Percentiles rank a stretch among this genome's conserved stretches.
phyloP scores from a whole-genome alignment of 371 early-diverging fungal genomes.

The Funneliformis caledonium region DNA sequence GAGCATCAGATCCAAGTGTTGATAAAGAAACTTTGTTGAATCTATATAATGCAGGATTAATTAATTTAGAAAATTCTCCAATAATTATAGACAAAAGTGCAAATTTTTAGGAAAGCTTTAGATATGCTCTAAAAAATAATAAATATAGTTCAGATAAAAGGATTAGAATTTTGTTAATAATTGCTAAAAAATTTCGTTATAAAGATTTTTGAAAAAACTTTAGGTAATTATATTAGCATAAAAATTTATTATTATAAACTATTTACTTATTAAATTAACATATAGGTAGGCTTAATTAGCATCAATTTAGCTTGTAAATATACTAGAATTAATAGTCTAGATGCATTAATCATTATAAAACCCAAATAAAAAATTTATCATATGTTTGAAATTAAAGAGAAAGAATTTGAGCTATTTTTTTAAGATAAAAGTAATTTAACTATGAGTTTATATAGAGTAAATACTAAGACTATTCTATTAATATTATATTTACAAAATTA shows the following conservation, averaged over 20 bases:
- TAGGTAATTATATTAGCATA: too few relatives aligned
- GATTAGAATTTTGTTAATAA: conserved; percentile 1
- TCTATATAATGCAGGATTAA: background rate
- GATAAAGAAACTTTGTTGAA: conserved; percentile 6
- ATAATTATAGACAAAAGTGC: too few relatives aligned
- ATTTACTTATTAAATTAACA: too few relatives aligned
- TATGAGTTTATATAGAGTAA: conserved; percentile 12
- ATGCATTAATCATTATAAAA: background rate
- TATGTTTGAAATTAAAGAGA: conserved; percentile 30
- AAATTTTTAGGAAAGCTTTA: background rate
- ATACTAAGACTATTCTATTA: background rate
- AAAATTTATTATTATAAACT: too few relatives aligned
- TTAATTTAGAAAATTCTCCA: too few relatives aligned
- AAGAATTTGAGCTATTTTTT: conserved; percentile 30
- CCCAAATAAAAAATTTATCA: background rate
- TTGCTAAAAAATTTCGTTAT: background rate
- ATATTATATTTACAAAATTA: conserved; percentile 20
- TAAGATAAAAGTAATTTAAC: conserved; percentile 10
- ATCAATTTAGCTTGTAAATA: background rate
- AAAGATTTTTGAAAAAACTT: background rate
- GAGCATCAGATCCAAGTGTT: background rate
- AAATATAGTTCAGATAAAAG: background rate
- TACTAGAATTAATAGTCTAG: conserved; percentile 13
- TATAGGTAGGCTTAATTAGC: background rate
- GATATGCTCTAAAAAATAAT: background rate